A percentile compares a stretch with the other conserved stretches of the same genome.
These are phyloP conservation scores for Parathielavia appendiculata DNA, from an alignment of 495 filamentous ascomycete genomes.

Conservation along the genomic window DNA sequence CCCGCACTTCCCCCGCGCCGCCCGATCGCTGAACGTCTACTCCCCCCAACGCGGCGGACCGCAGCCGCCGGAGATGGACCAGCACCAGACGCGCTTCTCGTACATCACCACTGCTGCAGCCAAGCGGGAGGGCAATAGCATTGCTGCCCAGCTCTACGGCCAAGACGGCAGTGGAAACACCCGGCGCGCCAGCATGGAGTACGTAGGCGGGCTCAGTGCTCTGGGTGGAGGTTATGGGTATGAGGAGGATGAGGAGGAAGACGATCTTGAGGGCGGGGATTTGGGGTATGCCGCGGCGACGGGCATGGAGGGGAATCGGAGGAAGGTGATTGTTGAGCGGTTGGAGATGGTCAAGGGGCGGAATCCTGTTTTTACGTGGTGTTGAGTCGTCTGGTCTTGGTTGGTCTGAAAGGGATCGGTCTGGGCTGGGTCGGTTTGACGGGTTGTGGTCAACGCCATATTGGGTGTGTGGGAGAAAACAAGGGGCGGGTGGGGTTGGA, in stretches of 20 bases:
- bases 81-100: constrained; percentile 38
- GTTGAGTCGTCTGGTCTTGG: constrained; percentile 41
- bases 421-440: no score
- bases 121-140: constrained; percentile 36
- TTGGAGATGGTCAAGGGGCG: constrained; percentile 90
- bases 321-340: constrained; percentile 94
- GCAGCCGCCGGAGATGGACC: constrained; percentile 13
- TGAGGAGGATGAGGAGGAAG: constrained; percentile 63
- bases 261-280: constrained; percentile 71
- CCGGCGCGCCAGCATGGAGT: constrained; percentile 6
- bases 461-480: no score
- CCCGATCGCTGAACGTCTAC: constrained; percentile 39
- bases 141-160: constrained; percentile 42
- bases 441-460: no score
- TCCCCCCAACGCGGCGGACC: constrained; percentile 30
- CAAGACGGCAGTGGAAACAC: constrained; percentile 16
- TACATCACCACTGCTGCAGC: constrained; percentile 37
- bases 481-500: no score
- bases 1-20: constrained; percentile 19
- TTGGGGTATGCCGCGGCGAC: constrained; percentile 89
- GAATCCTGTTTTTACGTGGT: constrained; percentile 97
- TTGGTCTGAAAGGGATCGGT: no score
- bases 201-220: constrained; percentile 16
- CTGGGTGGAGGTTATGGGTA: neutral
- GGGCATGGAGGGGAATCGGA: constrained; percentile 82